A percentile compares a stretch with the other conserved stretches of the same genome.
Conservation (phyloP, 306 rosid genomes). For the Quercus engelmannii region DNA sequence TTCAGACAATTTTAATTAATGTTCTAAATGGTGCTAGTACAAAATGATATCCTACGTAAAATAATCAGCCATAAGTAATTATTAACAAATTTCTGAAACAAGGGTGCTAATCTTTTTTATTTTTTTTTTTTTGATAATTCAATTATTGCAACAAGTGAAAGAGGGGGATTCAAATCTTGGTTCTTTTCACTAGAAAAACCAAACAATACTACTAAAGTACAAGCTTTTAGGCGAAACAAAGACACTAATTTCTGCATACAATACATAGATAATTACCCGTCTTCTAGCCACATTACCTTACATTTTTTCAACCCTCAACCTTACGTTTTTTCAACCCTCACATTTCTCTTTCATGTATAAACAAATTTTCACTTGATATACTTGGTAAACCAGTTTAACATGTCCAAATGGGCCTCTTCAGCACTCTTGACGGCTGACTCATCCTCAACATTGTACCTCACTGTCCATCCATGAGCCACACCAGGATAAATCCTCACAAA, state of each 20-base stretch:
- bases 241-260: not conserved
- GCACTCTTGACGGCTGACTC: conserved; percentile 24
- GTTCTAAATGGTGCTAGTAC: too few relatives aligned
- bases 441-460: conserved; percentile 29
- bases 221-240: not conserved
- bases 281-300: not conserved
- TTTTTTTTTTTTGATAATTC: too few relatives aligned
- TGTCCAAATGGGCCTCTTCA: conserved; percentile 29
- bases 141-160: too few relatives aligned
- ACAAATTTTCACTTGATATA: not conserved
- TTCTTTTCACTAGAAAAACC: too few relatives aligned
- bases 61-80: not conserved
- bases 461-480: conserved; percentile 41
- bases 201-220: too few relatives aligned
- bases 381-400: conserved; percentile 33
- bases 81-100: not conserved
- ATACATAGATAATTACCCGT: not conserved
- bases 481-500: conserved; percentile 58
- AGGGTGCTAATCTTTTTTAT: not conserved
- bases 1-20: too few relatives aligned
- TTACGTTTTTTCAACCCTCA: not conserved
- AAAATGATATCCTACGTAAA: not conserved
- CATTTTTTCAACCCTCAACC: not conserved
- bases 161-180: too few relatives aligned
- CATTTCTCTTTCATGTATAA: not conserved